Evolutionary conservation across 805 yeast genomes (phyloP), one percentile per base, ranked within the genome.

Genomic region (Kodamaea lidongshanica): DNA sequence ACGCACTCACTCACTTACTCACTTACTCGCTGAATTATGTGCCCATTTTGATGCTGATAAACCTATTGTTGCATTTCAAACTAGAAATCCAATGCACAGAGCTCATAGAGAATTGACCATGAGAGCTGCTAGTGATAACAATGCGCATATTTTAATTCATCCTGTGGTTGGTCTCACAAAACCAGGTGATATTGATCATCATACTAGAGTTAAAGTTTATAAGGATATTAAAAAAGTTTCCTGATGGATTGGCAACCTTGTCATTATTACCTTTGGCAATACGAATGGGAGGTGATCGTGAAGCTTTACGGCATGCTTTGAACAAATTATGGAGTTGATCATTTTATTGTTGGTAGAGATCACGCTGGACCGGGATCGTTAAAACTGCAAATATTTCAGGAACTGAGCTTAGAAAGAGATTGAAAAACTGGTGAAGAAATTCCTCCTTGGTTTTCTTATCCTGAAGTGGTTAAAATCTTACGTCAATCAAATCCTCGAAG

Each of bases 261-360:
- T 79, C 96, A 6, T 65, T 88, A 41, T 70, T 88, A 46, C 97
- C 97, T 8, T 69, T 88, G 51, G 97, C 97, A 22, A 88, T 88
- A 96, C 79, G 97, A 71, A 88, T 88, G 97, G 96, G 92, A 34
- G 97, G 97, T 58, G 96, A 89, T 58, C 77, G 95, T 57, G 97
- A 88, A 65, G 97, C 97, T 13, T 83, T 88, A 25, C 89, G 96
- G 96, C 97, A 88, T 56, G 95, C 96, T 11, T 80, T 89, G 50
- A 88, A 85, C 86, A 69, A 88, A 88, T 65, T 87, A 79, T 54
- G 97, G 97, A 53, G 95, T 95, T 33, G 82, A 95, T 31, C 96
- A 89, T 58, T 89, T 89, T 67, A 88, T 88, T 51, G 96, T 88
- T 28, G 97, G 97, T 38, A 81, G 97, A 69, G 96, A 88, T 60